A percentile compares a stretch with the other conserved stretches of the same genome.
Conservation (phyloP, 2,329 filamentous ascomycete genomes). For the Fusarium sp. region DNA sequence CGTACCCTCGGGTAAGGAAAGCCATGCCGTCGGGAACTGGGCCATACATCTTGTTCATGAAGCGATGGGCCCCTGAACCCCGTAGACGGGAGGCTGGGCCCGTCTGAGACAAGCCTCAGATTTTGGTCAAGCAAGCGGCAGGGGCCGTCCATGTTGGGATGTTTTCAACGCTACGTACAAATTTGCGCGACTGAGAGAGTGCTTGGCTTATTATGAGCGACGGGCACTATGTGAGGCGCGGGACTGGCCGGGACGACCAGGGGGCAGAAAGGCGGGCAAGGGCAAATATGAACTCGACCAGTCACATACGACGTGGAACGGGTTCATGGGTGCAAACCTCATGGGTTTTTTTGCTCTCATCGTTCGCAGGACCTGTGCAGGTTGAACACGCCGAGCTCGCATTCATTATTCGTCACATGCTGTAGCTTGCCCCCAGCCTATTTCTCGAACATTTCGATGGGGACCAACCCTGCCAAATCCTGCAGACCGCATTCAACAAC, state of each 20-base stretch:
- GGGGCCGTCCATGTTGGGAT: slow-evolving; percentile 19
- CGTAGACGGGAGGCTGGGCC: slow-evolving; percentile 38
- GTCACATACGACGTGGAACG: slow-evolving; percentile 34
- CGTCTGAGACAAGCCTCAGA: slow-evolving; percentile 35
- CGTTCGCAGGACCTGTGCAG: slow-evolving; percentile 30
- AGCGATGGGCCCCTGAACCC: slow-evolving; percentile 33
- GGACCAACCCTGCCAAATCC: slow-evolving; percentile 20
- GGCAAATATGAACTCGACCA: slow-evolving; percentile 29
- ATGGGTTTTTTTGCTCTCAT: slow-evolving; percentile 7
- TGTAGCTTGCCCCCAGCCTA: slow-evolving; percentile 25
- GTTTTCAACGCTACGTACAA: slow-evolving; percentile 11
- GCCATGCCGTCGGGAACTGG: slow-evolving; percentile 38
- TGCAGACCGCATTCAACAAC: slow-evolving; percentile 34
- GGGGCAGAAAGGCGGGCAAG: slow-evolving; percentile 24
- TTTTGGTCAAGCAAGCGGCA: slow-evolving; percentile 27
- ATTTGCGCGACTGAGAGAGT: slow-evolving; percentile 8
- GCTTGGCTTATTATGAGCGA: slow-evolving; percentile 5
- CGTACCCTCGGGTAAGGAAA: slow-evolving; percentile 33
- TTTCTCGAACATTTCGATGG: slow-evolving; percentile 41
- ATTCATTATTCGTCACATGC: slow-evolving; percentile 30
- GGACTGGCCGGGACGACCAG: slow-evolving; percentile 36
- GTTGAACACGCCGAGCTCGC: slow-evolving; percentile 27
- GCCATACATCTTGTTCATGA: slow-evolving; percentile 20
- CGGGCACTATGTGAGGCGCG: slow-evolving; percentile 35
- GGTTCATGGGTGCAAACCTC: slow-evolving; percentile 21